A percentile compares a stretch with the other conserved stretches of the same genome.
Conservation (phyloP, 2,329 filamentous ascomycete genomes). For the Scedosporium dehoogii region DNA sequence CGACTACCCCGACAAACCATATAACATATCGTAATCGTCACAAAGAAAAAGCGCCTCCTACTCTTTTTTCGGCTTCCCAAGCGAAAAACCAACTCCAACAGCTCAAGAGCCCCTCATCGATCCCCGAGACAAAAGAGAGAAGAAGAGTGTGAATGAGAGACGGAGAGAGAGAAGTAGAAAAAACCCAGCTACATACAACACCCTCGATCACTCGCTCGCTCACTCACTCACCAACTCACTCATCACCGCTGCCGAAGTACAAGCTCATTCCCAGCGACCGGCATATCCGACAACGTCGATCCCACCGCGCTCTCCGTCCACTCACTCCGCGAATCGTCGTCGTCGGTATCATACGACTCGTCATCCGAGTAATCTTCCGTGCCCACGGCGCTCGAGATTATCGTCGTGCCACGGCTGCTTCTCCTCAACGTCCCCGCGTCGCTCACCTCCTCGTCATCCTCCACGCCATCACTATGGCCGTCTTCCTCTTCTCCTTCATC, state of each 20-base stretch:
- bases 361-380: constrained; percentile 28
- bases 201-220: background rate
- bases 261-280: constrained; percentile 12
- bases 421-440: constrained; percentile 41
- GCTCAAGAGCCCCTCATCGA: background rate
- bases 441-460: constrained; percentile 30
- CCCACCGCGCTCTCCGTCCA: constrained; percentile 36
- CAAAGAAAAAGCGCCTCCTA: background rate
- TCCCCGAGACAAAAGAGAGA: constrained; percentile 3
- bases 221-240: constrained; percentile 25
- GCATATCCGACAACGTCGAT: constrained; percentile 15
- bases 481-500: constrained; percentile 3
- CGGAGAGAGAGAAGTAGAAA: constrained; percentile 2
- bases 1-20: background rate
- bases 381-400: constrained; percentile 28
- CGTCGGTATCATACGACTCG: constrained; percentile 8
- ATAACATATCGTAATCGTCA: constrained; percentile 1
- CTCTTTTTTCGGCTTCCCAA: background rate
- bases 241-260: constrained; percentile 10
- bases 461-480: constrained; percentile 10
- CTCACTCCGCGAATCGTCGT: constrained; percentile 30
- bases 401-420: constrained; percentile 36
- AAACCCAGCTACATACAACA: background rate
- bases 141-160: constrained; percentile 7
- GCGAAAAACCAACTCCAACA: background rate